Base-by-base conservation (phyloP, 2,329 filamentous ascomycete species). In the Ophiocordyceps camponoti-rufipedis region DNA sequence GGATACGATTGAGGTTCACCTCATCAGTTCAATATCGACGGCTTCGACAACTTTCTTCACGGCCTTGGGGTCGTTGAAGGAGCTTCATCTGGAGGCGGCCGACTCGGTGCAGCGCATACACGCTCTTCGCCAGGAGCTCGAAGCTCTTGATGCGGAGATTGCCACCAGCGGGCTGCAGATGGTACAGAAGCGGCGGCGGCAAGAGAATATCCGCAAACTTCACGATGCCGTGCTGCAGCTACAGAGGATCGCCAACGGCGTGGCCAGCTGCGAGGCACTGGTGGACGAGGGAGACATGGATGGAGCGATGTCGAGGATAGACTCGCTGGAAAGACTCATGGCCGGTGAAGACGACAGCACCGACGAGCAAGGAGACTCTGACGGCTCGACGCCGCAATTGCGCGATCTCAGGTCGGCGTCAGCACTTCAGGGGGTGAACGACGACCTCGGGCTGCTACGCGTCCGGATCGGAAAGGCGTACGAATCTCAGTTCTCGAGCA, bases 41-140 rank as follows among this genome's bases (percentile, higher is more conserved):
- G 91, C 91, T 1, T 96, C 91, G 0, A 87, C 86, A 1, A 94
- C 89, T 0, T 98, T 98, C 62, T 98, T 98, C 56, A 88, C 87
- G 0, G 91, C 91, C 0, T 68, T 98, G 1, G 89, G 91, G 0
- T 94, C 88, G 0, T 67, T 98, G 32, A 82, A 86, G 52, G 86
- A 95, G 58, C 68, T 98, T 11, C 89, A 98, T 58, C 82, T 82
- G 0, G 91, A 98, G 61, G 88, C 91, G 7, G 82, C 87, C 11
- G 85, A 93, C 47, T 96, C 89, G 2, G 88, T 98, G 2, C 72
- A 81, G 9, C 79, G 84, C 49, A 98, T 98, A 48, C 86, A 87
- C 56, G 71, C 74, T 0, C 60, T 98, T 39, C 74, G 91, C 47
- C 75, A 78, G 53, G 89, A 96, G 56, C 67, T 98, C 0, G 72